phyloP scores from a whole-genome alignment of 495 filamentous ascomycete species.

The Penicillium flavigenum region DNA sequence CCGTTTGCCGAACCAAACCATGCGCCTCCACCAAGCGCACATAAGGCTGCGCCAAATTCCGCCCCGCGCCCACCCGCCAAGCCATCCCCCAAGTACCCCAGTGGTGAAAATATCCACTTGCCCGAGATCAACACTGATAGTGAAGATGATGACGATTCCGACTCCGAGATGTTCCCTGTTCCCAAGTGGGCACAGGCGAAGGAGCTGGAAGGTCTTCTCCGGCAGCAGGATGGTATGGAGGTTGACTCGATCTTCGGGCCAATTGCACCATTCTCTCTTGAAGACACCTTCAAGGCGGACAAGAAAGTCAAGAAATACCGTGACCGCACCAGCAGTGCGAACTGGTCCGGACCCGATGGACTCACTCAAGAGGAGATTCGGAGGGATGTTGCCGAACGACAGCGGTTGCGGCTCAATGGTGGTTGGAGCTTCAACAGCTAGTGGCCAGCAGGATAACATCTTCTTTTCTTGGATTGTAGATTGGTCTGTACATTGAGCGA shows the following conservation, averaged over 20 bases:
- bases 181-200: conserved; percentile 85
- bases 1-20: conserved; percentile 75
- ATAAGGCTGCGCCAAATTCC: conserved; percentile 54
- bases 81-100: conserved; percentile 75
- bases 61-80: conserved; percentile 49
- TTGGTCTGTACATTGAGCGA: conserved; percentile 13
- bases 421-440: conserved; percentile 69
- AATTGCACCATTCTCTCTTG: conserved; percentile 81
- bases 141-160: conserved; percentile 71
- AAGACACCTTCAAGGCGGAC: conserved; percentile 87
- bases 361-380: conserved; percentile 86
- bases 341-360: conserved; percentile 82
- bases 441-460: background rate
- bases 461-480: conserved; percentile 6
- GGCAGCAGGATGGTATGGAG: conserved; percentile 77
- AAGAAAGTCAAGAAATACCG: conserved; percentile 82
- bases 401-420: conserved; percentile 77
- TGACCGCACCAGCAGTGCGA: conserved; percentile 84
- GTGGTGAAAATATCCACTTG: conserved; percentile 77
- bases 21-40: conserved; percentile 41
- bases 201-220: conserved; percentile 65
- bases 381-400: conserved; percentile 75
- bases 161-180: conserved; percentile 57
- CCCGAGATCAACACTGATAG: conserved; percentile 88
- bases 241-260: conserved; percentile 88